Evolutionary conservation across 1,284 basidiomycete genomes (phyloP), one percentile per base, ranked within the genome.

Genomic region (Ceratorhiza oryzae-sativae): DNA sequence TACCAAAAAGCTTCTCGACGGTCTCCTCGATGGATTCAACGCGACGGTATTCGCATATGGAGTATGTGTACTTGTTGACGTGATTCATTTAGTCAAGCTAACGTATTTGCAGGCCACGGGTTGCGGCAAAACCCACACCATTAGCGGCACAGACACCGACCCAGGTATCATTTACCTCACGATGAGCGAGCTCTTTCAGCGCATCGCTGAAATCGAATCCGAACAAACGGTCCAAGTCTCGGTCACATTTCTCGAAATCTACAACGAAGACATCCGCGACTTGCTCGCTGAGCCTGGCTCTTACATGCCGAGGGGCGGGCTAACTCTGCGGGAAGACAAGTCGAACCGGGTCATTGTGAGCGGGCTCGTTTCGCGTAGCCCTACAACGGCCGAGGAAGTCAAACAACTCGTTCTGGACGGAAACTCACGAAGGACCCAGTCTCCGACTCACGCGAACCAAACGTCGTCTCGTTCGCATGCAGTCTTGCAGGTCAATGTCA

Each of bases 201-300:
- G 90, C 58, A 96, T 98, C 75, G 89, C 93, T 68, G 93, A 95
- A 77, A 86, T 90, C 72, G 87, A 84, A 77, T 91, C 92, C 68
- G 90, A 96, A 41, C 89, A 89, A 85, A 89, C 89, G 68, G 89
- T 91, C 46, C 91, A 95, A 76, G 91, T 98, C 60, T 85, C 89
- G 77, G 92, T 98, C 71, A 95, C 94, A 2, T 97, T 97, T 81
- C 88, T 98, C 72, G 96, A 98, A 80, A 97, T 98, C 67, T 98
- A 98, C 84, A 98, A 98, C 79, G 96, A 98, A 81, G 93, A 94
- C 78, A 98, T 98, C 76, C 91, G 94, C n/a, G 96, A 98, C 80
- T 88, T 98, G 20, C 88, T 98, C 51, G 82, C 89, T 0, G 93
- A 95, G 74, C 83, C 89, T 13, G 86, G 87, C n/a, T 83, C 85